Percentiles rank a stretch among this genome's conserved stretches.
These are phyloP conservation scores for Moringa oleifera DNA, from an alignment of 345 rosid species.

Conservation along the genomic window DNA sequence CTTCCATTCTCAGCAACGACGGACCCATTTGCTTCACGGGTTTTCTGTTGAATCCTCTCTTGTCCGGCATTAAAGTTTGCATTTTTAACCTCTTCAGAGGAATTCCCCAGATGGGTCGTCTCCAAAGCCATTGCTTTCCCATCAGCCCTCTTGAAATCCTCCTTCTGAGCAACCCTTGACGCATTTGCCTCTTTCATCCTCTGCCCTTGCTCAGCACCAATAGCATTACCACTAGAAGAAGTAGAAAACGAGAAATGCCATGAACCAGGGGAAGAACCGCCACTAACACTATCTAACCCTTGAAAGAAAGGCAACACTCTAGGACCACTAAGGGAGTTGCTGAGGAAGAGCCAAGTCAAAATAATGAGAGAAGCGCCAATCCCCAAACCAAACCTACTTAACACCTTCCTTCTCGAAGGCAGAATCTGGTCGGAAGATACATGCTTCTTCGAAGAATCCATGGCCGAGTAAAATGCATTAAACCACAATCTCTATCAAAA, in stretches of 20 bases:
- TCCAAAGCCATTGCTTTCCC: conserved; percentile 8
- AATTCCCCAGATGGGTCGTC: conserved; percentile 19
- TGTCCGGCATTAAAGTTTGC: conserved; percentile 20
- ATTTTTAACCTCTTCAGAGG: conserved; percentile 14
- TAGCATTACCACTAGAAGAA: conserved; percentile 13
- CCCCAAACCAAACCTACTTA: conserved; percentile 47
- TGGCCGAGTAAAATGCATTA: conserved; percentile 12
- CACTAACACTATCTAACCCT: conserved; percentile 29
- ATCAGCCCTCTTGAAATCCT: neutral
- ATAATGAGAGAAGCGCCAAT: conserved; percentile 38
- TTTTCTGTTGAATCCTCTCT: conserved; percentile 9
- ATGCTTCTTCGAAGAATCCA: conserved; percentile 41
- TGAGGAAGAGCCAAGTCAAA: conserved; percentile 38
- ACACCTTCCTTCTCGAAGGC: conserved; percentile 31
- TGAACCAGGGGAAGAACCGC: conserved; percentile 26
- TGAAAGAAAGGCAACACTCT: conserved; percentile 36
- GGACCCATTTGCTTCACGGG: conserved; percentile 18
- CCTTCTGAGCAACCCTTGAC: neutral
- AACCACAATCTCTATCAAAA: too few species aligned
- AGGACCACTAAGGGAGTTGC: conserved; percentile 35
- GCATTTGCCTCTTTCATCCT: conserved; percentile 9
- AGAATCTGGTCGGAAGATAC: conserved; percentile 39
- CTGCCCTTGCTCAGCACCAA: conserved; percentile 8
- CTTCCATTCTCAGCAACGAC: conserved; percentile 20
- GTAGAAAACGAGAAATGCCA: conserved; percentile 26